These are phyloP conservation scores for Populus hybrid DNA, from an alignment of 441 rosid species.

Conservation along the genomic window DNA sequence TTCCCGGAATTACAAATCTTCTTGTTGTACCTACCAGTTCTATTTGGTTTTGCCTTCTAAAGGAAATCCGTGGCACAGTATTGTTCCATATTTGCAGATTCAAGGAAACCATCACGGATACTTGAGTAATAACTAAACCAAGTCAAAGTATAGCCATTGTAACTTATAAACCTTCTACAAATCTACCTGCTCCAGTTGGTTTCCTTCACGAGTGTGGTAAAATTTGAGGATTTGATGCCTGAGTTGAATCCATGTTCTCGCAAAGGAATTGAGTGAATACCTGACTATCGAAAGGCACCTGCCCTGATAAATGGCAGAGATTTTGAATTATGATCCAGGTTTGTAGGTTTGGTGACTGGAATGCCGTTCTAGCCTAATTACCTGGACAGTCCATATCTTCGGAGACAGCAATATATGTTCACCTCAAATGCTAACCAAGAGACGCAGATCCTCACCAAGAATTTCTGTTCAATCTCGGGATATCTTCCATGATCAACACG, in stretches of 20 bases:
- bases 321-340: neutral
- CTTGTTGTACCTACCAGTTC: neutral
- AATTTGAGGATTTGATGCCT: neutral
- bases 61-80: neutral
- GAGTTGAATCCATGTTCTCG: neutral
- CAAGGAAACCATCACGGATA: neutral
- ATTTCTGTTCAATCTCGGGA: too few relatives aligned
- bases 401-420: too few relatives aligned
- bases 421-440: too few relatives aligned
- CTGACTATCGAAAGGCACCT: neutral
- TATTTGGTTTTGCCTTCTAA: too few relatives aligned
- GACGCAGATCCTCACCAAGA: too few relatives aligned
- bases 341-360: neutral
- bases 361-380: neutral
- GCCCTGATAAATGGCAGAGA: neutral
- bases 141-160: neutral
- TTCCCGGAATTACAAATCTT: neutral
- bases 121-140: neutral
- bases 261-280: neutral
- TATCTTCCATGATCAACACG: too few relatives aligned
- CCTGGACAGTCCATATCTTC: too few relatives aligned
- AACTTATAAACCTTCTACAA: neutral
- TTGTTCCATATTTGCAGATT: neutral
- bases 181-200: neutral
- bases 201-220: neutral